These are phyloP conservation scores for Fusarium sulawesiense DNA, from an alignment of 2,329 filamentous ascomycete species.

Conservation along the genomic window DNA sequence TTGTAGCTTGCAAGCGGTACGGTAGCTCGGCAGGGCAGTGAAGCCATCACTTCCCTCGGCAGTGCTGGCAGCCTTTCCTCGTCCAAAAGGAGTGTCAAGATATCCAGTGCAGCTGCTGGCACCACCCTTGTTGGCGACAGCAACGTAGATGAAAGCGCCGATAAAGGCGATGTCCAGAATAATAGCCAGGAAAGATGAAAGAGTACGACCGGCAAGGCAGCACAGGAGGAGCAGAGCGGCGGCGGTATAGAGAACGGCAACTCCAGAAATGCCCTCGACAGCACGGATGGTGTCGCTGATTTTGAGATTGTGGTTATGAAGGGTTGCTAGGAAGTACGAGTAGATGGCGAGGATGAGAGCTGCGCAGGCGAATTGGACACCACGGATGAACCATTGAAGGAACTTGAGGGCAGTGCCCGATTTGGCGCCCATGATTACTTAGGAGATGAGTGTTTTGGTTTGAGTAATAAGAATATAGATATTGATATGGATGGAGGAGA, in stretches of 20 bases:
- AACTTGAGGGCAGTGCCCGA: constrained; percentile 70
- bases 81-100: constrained; percentile 76
- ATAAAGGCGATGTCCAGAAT: constrained; percentile 81
- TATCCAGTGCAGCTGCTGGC: constrained; percentile 69
- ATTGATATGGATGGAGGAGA: not conserved
- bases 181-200: constrained; percentile 79
- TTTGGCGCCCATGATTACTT: constrained; percentile 48
- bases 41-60: constrained; percentile 62
- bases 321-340: constrained; percentile 84
- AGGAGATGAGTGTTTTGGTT: not conserved
- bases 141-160: constrained; percentile 84
- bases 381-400: constrained; percentile 76
- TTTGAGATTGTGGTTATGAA: constrained; percentile 70
- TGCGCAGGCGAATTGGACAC: constrained; percentile 77
- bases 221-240: constrained; percentile 80
- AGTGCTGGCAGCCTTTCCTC: constrained; percentile 65
- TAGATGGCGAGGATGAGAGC: constrained; percentile 81
- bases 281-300: constrained; percentile 77
- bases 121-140: constrained; percentile 77
- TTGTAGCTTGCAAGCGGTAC: constrained; percentile 76
- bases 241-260: constrained; percentile 78
- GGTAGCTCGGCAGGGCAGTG: constrained; percentile 59
- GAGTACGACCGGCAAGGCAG: constrained; percentile 78
- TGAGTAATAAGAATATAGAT: not conserved
- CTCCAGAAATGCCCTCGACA: constrained; percentile 82